Base-by-base conservation (phyloP, 2,329 filamentous ascomycete genomes). In the Aspergillus sp. region DNA sequence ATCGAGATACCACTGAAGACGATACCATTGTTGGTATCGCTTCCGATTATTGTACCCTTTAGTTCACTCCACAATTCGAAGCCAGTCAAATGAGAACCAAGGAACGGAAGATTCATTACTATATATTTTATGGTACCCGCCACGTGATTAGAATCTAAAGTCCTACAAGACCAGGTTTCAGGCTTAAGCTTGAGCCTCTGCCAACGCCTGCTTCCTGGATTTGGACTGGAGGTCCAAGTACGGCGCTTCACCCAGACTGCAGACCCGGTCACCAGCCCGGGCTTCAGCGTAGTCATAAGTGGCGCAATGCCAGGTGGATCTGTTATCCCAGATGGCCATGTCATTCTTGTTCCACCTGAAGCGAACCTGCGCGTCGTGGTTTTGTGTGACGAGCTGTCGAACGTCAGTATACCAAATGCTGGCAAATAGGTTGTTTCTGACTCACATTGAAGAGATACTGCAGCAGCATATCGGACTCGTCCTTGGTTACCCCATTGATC, bases 181-280 rank as follows among this genome's bases (percentile, higher is more conserved):
- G 10, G 4, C 25, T 17, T 17, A 4, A 13, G 17, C 30, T 53
- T 41, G 57, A 23, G 39, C 51, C 13, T 58, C 53, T 1, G 36
- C 15, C 48, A 69, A 51, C 1, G 74, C 79, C 63, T 82, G 77
- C 52, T 70, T 74, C 21, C 80, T 73, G 5, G 77, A 72, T 64
- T 69, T 77, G 1, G 68, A 69, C 21, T 61, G 52, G 12, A 78
- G 76, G 54, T 85, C 81, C 57, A 83, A 76, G 61, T 82, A 85
- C 1, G 82, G 82, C 63, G 74, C 76, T 72, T 85, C 83, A 0
- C 82, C 83, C 12, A 85, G 65, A 15, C 81, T 81, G 4, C 84
- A 82, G 1, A 80, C 81, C 3, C 83, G 70, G 30, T 79, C 78
- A 0, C 82, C 82, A n/a, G 74, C 75, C 4, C 83, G 70, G 1